Percentiles rank a stretch among this genome's conserved stretches.
phyloP scores from a whole-genome alignment of 495 filamentous ascomycete species.

The Aspergillus kassunensis region DNA sequence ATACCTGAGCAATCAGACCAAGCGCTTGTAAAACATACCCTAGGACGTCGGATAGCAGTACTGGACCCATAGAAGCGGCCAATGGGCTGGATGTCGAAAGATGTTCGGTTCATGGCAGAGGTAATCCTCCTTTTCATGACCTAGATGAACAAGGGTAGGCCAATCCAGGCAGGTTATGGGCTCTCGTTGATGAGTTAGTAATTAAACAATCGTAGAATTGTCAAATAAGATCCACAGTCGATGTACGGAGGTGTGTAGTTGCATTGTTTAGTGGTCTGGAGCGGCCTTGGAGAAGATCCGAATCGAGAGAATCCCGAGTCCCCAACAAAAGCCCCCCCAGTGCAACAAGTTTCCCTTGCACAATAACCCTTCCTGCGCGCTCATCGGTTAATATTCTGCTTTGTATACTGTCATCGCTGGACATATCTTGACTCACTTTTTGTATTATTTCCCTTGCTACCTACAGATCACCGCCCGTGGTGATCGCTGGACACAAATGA shows the following conservation, averaged over 20 bases:
- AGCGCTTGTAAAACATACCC: slow-evolving; percentile 41
- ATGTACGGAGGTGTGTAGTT: no score
- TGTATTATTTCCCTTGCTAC: not conserved
- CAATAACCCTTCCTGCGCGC: no score
- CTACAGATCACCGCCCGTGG: not conserved
- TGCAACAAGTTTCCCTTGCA: slow-evolving; percentile 1
- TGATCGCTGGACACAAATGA: slow-evolving; percentile 35
- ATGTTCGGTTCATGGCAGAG: slow-evolving; percentile 27
- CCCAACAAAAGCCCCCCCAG: slow-evolving; percentile 14
- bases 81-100: slow-evolving; percentile 62
- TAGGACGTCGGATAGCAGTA: slow-evolving; percentile 64
- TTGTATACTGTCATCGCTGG: no score
- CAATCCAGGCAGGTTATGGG: not conserved
- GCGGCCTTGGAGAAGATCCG: slow-evolving; percentile 12
- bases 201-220: no score
- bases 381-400: no score
- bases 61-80: slow-evolving; percentile 56
- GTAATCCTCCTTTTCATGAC: not conserved
- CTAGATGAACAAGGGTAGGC: not conserved
- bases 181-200: no score
- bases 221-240: no score
- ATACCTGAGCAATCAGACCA: not conserved
- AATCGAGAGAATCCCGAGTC: slow-evolving; percentile 5
- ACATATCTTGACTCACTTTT: not conserved
- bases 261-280: not conserved